Percentiles rank a stretch among this genome's conserved stretches.
phyloP scores from a whole-genome alignment of 202 grass and related monocot species.

The Dendrocalamus latiflorus region DNA sequence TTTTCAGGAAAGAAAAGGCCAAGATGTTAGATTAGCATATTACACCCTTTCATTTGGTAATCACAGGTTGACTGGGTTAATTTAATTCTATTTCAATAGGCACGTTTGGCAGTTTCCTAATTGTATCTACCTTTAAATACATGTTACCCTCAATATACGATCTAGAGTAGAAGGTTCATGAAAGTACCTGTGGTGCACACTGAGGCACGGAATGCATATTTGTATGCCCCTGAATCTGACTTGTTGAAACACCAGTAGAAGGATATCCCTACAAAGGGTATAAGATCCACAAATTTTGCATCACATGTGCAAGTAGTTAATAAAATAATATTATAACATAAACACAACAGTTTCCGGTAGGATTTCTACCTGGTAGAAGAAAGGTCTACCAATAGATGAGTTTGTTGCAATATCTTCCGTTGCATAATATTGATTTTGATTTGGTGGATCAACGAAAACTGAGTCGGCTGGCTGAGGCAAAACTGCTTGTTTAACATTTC shows the following conservation, averaged over 20 bases:
- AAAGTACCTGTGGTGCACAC: constrained; percentile 63
- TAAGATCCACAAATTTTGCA: constrained; percentile 19
- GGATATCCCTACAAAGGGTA: constrained; percentile 56
- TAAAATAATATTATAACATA: constrained; percentile 26
- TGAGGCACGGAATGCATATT: constrained; percentile 59
- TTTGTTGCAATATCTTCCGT: constrained; percentile 47
- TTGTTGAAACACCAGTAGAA: constrained; percentile 44
- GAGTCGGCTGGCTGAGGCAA: constrained; percentile 39
- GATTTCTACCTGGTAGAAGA: too few relatives aligned
- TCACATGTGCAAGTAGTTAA: constrained; percentile 16
- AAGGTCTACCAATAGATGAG: constrained; percentile 54
- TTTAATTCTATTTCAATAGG: background rate
- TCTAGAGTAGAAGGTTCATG: background rate
- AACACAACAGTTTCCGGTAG: constrained; percentile 7
- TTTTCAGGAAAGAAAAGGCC: background rate
- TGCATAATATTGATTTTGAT: constrained; percentile 60
- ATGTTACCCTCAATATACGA: background rate
- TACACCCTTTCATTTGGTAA: background rate
- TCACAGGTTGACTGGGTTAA: background rate
- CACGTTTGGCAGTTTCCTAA: constrained; percentile 6
- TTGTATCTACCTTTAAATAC: background rate
- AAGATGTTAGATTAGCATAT: background rate
- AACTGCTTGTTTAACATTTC: constrained; percentile 64
- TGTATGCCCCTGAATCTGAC: constrained; percentile 61
- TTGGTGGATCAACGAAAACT: constrained; percentile 51